Conservation (phyloP, 176 grass and related monocot genomes). For the Triticum aestivum region DNA sequence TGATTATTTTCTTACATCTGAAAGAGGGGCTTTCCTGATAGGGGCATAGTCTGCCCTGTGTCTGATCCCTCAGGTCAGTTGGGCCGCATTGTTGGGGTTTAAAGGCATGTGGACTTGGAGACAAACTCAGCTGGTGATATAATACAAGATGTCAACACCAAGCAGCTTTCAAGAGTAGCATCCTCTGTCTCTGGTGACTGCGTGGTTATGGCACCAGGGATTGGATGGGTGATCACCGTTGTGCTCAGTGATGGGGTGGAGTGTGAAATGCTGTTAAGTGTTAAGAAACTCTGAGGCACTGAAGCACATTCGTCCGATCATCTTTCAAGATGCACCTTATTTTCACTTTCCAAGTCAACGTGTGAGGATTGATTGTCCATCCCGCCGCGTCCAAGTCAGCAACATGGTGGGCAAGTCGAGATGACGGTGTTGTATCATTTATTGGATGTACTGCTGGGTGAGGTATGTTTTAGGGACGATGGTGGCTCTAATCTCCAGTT, state of each 20-base stretch:
- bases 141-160: slow-evolving; percentile 76
- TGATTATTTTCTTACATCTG: slow-evolving; percentile 80
- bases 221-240: slow-evolving; percentile 70
- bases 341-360: slow-evolving; percentile 79
- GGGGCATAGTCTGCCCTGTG: slow-evolving; percentile 64
- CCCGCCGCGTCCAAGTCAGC: slow-evolving; percentile 41
- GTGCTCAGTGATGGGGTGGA: slow-evolving; percentile 69
- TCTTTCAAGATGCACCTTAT: slow-evolving; percentile 72
- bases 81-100: slow-evolving; percentile 60
- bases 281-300: slow-evolving; percentile 45
- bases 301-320: slow-evolving; percentile 48
- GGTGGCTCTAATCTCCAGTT: no score
- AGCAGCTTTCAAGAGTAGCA: slow-evolving; percentile 64
- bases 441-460: no score
- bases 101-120: slow-evolving; percentile 79
- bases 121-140: slow-evolving; percentile 49
- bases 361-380: slow-evolving; percentile 62
- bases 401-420: slow-evolving; percentile 49
- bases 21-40: slow-evolving; percentile 65
- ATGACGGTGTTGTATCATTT: slow-evolving; percentile 65
- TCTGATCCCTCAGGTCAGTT: slow-evolving; percentile 79
- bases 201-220: slow-evolving; percentile 74
- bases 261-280: slow-evolving; percentile 60
- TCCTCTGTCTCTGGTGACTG: slow-evolving; percentile 74
- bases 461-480: no score